phyloP scores from a whole-genome alignment of 352 stramenopile genomes.

The Saprolegnia parasitica region DNA sequence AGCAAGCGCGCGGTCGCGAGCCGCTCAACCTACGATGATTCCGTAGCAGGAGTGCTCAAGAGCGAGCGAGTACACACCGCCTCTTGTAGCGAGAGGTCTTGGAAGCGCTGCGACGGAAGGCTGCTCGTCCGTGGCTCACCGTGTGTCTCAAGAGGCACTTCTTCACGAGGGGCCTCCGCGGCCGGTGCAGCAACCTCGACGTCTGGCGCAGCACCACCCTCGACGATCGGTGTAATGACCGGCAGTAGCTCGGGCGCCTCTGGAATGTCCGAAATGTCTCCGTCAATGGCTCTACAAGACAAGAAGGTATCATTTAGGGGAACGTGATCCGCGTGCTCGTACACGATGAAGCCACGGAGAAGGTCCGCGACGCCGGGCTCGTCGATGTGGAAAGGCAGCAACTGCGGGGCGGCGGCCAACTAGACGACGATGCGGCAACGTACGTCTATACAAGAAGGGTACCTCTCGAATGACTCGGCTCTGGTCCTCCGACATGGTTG shows the following conservation, averaged over 20 bases:
- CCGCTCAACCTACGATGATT: conserved; percentile 15
- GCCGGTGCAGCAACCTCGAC: not conserved
- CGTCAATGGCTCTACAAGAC: conserved; percentile 1
- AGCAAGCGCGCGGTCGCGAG: conserved; percentile 7
- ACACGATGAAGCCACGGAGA: conserved; percentile 10
- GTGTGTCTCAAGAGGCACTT: not conserved
- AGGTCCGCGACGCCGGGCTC: conserved; percentile 7
- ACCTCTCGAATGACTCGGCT: conserved; percentile 1
- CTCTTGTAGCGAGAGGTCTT: conserved; percentile 16
- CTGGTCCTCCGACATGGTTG: conserved; percentile 7
- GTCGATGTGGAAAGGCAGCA: conserved; percentile 27
- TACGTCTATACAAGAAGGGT: not conserved
- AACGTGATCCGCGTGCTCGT: not conserved
- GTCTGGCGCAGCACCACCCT: not conserved
- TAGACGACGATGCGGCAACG: not conserved
- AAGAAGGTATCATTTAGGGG: not conserved
- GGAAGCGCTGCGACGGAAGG: not conserved
- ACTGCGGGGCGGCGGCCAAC: conserved; percentile 12
- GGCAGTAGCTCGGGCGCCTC: not conserved
- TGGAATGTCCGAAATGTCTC: conserved; percentile 5
- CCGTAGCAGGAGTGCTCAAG: not conserved
- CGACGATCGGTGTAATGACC: not conserved
- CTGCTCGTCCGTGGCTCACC: not conserved
- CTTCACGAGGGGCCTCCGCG: not conserved
- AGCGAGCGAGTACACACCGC: not conserved